A percentile compares a stretch with the other conserved stretches of the same genome.
phyloP scores from a whole-genome alignment of 495 filamentous ascomycete species.

The Annulohypoxylon bovei region DNA sequence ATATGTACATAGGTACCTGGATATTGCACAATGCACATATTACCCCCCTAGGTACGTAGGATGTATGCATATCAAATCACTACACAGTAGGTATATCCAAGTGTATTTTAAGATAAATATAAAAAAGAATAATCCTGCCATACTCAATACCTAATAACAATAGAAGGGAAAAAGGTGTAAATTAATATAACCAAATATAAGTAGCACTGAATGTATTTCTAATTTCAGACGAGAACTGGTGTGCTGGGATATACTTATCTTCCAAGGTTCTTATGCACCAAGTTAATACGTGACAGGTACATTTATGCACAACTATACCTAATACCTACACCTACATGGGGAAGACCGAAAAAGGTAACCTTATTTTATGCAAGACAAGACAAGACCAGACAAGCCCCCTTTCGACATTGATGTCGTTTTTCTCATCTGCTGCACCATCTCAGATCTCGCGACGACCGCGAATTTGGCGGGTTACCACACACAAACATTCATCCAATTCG shows the following conservation, averaged over 20 bases:
- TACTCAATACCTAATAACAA: background rate
- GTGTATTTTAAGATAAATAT: too few species aligned
- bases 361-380: constrained; percentile 26
- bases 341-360: constrained; percentile 22
- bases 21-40: too few species aligned
- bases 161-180: too few species aligned
- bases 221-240: constrained; percentile 4
- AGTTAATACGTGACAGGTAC: background rate
- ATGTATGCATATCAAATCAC: too few species aligned
- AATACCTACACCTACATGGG: constrained; percentile 12
- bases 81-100: too few species aligned
- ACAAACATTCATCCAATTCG: constrained; percentile 50
- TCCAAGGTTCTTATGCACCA: background rate
- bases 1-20: too few species aligned
- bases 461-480: constrained; percentile 47
- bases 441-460: constrained; percentile 31
- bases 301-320: background rate
- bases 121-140: too few species aligned
- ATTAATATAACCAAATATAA: too few species aligned
- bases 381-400: constrained; percentile 2
- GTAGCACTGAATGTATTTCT: too few species aligned
- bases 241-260: too few species aligned
- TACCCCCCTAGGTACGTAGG: too few species aligned
- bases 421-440: constrained; percentile 10
- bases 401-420: background rate